Base-by-base conservation (phyloP, 176 grass and related monocot genomes). In the Miscanthus lutarioriparius region DNA sequence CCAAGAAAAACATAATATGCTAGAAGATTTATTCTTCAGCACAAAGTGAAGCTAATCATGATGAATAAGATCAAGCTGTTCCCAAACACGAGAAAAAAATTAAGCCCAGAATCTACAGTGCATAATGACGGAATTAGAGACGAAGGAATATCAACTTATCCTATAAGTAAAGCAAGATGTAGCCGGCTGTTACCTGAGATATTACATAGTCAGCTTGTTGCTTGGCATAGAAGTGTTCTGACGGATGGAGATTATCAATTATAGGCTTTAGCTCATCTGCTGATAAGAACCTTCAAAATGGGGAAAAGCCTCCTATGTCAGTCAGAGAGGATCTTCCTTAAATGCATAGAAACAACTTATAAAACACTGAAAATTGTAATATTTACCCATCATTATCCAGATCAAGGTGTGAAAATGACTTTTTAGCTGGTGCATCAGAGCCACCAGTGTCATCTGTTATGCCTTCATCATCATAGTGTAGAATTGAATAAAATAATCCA, bases 121-220 rank as follows among this genome's bases (percentile, higher is more conserved):
- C 44, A 58, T 71, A 28, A 20, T 75, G 9, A 54, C 26, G 45
- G 23, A 30, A 68, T n/a, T 80, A 76, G 23, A 81, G 41, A 53
- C 13, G 28, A 75, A 75, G 28, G 13, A 2, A 70, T 1, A 22
- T 15, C 17, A 64, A 70, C 26, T 15, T 85, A 81, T 77, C 33
- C 78, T 44, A 17, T 32, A 64, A 63, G 32, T 2, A 83, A 85
- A 83, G 58, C 30, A 25, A 59, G 66, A 88, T 43, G 23, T 5
- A 74, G 58, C 58, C 53, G 36, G 36, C 53, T 39, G 25, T 90
- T 92, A 99, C 97, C 91, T 96, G 89, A 41, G 86, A 86, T 91
- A 96, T 77, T 39, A 88, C 82, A 74, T 96, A 99, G 88, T 96
- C 91, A 63, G 96, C 87, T 92, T 98, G 96, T 74, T 98, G 93